Conservation (phyloP, 2,329 filamentous ascomycete species). For the Phialocephala sp. region DNA sequence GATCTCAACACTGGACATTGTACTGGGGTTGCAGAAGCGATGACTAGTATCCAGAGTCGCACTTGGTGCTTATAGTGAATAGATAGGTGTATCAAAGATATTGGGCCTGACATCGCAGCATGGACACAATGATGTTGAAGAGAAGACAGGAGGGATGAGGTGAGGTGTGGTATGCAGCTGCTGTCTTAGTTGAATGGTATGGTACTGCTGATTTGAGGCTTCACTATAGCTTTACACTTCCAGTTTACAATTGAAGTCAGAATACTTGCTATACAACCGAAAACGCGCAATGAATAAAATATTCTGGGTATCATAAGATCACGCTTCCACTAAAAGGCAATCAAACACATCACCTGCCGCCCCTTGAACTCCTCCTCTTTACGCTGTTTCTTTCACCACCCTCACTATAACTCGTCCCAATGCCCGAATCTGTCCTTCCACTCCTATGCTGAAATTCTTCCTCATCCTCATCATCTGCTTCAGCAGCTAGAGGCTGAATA, state of each 20-base stretch:
- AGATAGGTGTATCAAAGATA: too few species aligned
- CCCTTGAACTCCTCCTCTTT: conserved; percentile 34
- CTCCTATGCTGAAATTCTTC: conserved; percentile 47
- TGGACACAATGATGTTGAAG: too few species aligned
- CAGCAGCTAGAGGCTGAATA: conserved; percentile 44
- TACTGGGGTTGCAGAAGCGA: neutral
- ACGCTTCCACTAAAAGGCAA: neutral
- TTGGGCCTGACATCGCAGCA: too few species aligned
- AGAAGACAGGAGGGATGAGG: too few species aligned
- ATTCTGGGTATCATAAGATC: conserved; percentile 7
- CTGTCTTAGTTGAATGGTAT: too few species aligned
- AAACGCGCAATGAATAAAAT: neutral
- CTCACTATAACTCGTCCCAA: conserved; percentile 60
- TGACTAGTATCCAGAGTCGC: neutral
- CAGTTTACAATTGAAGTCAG: neutral
- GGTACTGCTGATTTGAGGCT: too few species aligned
- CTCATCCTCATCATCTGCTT: conserved; percentile 52
- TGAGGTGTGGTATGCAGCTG: too few species aligned
- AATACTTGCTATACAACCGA: neutral
- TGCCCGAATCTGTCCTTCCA: conserved; percentile 52
- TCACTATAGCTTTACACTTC: too few species aligned
- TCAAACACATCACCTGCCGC: neutral
- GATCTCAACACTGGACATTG: conserved; percentile 5
- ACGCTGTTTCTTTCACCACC: conserved; percentile 39
- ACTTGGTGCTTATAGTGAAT: too few species aligned